These are phyloP conservation scores for Pholiota molesta DNA, from an alignment of 768 basidiomycete genomes.

Conservation along the genomic window DNA sequence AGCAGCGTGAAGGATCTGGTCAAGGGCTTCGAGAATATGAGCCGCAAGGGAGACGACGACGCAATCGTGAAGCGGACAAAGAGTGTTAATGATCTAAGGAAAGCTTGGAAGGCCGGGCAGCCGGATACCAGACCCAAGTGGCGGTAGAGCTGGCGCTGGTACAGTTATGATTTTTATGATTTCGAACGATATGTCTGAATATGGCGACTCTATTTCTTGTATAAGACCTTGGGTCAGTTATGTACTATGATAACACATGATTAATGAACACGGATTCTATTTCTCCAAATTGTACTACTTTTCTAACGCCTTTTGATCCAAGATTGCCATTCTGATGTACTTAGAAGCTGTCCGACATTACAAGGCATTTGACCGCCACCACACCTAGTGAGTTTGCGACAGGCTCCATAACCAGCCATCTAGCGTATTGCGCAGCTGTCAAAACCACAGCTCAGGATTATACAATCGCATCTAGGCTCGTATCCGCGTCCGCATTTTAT, in stretches of 20 bases:
- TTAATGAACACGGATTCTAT: neutral
- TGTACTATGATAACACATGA: neutral
- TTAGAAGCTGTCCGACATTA: too few species aligned
- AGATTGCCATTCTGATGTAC: too few species aligned
- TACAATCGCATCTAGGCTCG: too few species aligned
- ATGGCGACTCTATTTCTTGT: neutral
- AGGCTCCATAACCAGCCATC: too few species aligned
- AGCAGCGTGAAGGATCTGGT: conserved; percentile 77
- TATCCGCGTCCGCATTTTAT: too few species aligned
- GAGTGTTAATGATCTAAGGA: conserved; percentile 37
- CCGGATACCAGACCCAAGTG: conserved; percentile 16
- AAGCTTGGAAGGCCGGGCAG: conserved; percentile 1
- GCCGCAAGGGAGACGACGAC: conserved; percentile 26
- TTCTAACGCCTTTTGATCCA: too few species aligned
- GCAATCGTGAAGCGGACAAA: conserved; percentile 33
- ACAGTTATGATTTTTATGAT: neutral
- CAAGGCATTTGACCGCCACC: too few species aligned
- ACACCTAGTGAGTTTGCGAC: too few species aligned
- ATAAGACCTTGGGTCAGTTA: neutral
- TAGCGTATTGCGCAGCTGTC: too few species aligned
- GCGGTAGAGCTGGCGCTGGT: conserved; percentile 1
- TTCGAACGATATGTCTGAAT: neutral
- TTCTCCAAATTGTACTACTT: too few species aligned
- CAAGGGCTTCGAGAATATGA: conserved; percentile 57
- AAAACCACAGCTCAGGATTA: too few species aligned